Percentiles rank a stretch among this genome's conserved stretches.
phyloP scores from a whole-genome alignment of 495 filamentous ascomycete genomes.

The Platismatia glauca region DNA sequence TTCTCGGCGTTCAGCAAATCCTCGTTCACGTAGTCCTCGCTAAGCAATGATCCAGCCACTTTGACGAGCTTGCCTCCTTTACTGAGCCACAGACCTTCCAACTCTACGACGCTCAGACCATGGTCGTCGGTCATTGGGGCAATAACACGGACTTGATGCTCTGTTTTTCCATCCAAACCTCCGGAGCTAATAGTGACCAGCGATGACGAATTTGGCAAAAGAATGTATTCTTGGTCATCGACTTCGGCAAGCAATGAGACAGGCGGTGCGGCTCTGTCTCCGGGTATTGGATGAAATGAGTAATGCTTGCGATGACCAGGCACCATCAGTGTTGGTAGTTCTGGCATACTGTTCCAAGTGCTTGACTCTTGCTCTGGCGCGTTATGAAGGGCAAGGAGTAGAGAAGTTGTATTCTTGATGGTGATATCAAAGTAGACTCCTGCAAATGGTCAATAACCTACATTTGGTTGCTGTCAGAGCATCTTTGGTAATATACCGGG shows the following conservation, averaged over 20 bases:
- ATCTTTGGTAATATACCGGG: constrained; percentile 22
- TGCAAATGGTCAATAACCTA: background rate
- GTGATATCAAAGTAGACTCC: constrained; percentile 34
- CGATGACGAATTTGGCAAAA: constrained; percentile 27
- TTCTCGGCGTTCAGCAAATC: constrained; percentile 23
- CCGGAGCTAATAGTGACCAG: constrained; percentile 26
- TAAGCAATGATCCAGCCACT: constrained; percentile 22
- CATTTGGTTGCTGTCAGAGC: background rate
- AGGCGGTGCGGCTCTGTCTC: constrained; percentile 25
- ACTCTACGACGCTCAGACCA: constrained; percentile 27
- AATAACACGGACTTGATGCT: constrained; percentile 30
- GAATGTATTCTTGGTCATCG: constrained; percentile 32
- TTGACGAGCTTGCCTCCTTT: constrained; percentile 28
- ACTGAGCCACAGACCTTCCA: constrained; percentile 34
- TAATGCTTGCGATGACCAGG: constrained; percentile 19
- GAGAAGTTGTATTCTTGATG: constrained; percentile 26
- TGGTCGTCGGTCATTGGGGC: constrained; percentile 32
- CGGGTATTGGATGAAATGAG: constrained; percentile 24
- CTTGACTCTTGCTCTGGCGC: constrained; percentile 2
- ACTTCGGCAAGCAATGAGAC: constrained; percentile 31
- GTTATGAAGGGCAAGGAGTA: constrained; percentile 33
- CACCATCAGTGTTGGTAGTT: background rate
- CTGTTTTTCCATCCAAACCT: constrained; percentile 22
- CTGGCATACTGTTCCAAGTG: background rate
- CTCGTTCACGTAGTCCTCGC: constrained; percentile 24